These are phyloP conservation scores for Coniella vitis DNA, from an alignment of 2,329 filamentous ascomycete genomes.

Conservation along the genomic window DNA sequence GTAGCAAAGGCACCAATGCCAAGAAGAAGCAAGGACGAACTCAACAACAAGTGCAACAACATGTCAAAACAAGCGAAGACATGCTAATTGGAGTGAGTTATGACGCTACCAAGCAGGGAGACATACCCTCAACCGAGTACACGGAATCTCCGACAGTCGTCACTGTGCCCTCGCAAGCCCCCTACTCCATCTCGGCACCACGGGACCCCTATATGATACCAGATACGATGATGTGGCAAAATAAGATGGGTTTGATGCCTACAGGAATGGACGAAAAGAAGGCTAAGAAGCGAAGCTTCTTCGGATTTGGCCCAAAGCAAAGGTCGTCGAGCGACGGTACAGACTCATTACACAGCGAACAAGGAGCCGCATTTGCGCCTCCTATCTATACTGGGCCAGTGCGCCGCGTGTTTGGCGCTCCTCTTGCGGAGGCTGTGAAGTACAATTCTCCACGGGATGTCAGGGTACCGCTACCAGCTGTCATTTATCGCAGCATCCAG, in stretches of 20 bases:
- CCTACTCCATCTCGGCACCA: conserved; percentile 69
- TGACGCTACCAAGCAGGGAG: conserved; percentile 46
- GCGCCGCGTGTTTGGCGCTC: conserved; percentile 75
- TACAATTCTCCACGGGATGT: conserved; percentile 68
- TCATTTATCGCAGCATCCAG: conserved; percentile 92
- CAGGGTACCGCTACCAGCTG: conserved; percentile 73
- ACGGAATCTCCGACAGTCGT: conserved; percentile 21
- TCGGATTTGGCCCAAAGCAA: conserved; percentile 60
- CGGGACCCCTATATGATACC: conserved; percentile 80
- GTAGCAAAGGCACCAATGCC: conserved; percentile 28
- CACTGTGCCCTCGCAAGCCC: conserved; percentile 33
- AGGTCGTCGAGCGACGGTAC: conserved; percentile 52
- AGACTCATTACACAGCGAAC: conserved; percentile 47
- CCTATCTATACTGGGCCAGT: conserved; percentile 45
- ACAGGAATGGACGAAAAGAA: conserved; percentile 67
- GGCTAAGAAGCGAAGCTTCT: conserved; percentile 70
- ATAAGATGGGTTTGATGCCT: conserved; percentile 49
- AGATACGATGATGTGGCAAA: conserved; percentile 80
- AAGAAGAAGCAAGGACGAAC: conserved; percentile 37
- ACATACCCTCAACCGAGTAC: conserved; percentile 35
- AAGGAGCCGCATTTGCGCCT: conserved; percentile 34
- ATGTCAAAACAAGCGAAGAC: conserved; percentile 30
- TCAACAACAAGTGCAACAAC: conserved; percentile 21
- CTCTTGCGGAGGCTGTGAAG: conserved; percentile 78
- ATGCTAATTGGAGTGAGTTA: conserved; percentile 52